Percentiles rank a stretch among this genome's conserved stretches.
Conservation (phyloP, 2,329 filamentous ascomycete species). For the Calonectria pteridis region DNA sequence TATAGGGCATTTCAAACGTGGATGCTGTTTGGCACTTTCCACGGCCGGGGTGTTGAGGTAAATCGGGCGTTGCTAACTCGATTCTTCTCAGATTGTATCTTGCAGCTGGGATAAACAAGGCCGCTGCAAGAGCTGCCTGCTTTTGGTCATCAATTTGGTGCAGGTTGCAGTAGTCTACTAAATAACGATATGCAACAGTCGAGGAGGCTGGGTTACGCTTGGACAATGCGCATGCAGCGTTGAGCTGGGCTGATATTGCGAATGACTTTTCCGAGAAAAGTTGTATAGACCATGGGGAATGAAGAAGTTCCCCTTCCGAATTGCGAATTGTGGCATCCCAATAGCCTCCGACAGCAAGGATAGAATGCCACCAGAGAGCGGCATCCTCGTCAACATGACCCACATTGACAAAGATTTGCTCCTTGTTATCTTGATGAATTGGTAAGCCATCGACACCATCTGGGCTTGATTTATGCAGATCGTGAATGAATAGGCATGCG, state of each 20-base stretch:
- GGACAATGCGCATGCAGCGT: neutral
- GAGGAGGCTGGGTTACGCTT: conserved; percentile 15
- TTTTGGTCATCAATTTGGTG: conserved; percentile 42
- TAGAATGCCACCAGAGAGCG: conserved; percentile 46
- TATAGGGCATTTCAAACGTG: neutral
- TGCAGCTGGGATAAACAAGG: conserved; percentile 44
- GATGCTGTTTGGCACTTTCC: neutral
- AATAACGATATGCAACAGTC: conserved; percentile 38
- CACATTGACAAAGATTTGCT: conserved; percentile 30
- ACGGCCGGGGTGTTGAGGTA: neutral
- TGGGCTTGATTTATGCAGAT: neutral
- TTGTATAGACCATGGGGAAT: conserved; percentile 29
- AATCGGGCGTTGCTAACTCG: conserved; percentile 13
- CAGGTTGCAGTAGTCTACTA: conserved; percentile 43
- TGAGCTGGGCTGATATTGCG: neutral
- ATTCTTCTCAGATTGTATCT: conserved; percentile 40
- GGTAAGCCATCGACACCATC: neutral
- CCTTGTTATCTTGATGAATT: neutral
- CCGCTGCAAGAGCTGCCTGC: conserved; percentile 45
- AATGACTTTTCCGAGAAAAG: conserved; percentile 14
- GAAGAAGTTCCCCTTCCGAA: conserved; percentile 30
- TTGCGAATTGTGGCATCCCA: conserved; percentile 43
- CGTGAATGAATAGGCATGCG: conserved; percentile 13
- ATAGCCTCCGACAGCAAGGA: conserved; percentile 40
- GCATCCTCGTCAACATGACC: conserved; percentile 41